A percentile compares a stretch with the other conserved stretches of the same genome.
These are phyloP conservation scores for Epichloe gansuensis DNA, from an alignment of 2,329 filamentous ascomycete species.

Conservation along the genomic window DNA sequence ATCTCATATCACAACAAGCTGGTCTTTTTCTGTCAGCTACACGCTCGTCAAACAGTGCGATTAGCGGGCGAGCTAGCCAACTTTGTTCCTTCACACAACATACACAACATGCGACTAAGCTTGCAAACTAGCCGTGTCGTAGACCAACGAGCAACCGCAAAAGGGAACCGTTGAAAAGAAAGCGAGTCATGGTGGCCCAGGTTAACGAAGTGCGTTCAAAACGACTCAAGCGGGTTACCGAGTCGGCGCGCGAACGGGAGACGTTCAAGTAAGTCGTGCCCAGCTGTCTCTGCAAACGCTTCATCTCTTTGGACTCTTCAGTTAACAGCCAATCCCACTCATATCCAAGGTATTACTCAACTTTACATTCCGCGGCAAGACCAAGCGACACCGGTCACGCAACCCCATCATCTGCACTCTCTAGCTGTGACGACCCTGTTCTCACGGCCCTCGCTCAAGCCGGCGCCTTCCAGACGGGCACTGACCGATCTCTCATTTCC, in stretches of 20 bases:
- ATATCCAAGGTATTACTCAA: neutral
- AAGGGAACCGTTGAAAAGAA: neutral
- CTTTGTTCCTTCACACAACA: neutral
- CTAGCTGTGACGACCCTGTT: conserved; percentile 21
- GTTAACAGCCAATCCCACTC: neutral
- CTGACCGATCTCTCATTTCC: conserved; percentile 34
- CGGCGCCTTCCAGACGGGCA: conserved; percentile 30
- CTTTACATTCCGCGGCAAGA: neutral
- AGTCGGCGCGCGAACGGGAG: conserved; percentile 2
- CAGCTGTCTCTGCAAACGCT: neutral
- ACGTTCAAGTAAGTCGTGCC: conserved; percentile 6
- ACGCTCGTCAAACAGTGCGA: neutral
- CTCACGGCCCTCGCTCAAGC: conserved; percentile 40
- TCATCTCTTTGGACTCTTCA: neutral
- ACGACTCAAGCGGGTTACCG: neutral
- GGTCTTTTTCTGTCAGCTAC: neutral
- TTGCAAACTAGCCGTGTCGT: neutral
- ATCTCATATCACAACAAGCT: neutral
- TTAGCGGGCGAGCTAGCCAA: neutral
- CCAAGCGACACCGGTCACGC: neutral
- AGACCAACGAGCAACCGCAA: neutral
- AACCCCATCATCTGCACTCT: conserved; percentile 13
- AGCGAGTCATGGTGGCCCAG: neutral
- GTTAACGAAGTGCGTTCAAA: neutral
- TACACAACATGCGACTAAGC: neutral